These are phyloP conservation scores for Coemansia sp. DNA, from an alignment of 192 early-diverging fungal species.

Conservation along the genomic window DNA sequence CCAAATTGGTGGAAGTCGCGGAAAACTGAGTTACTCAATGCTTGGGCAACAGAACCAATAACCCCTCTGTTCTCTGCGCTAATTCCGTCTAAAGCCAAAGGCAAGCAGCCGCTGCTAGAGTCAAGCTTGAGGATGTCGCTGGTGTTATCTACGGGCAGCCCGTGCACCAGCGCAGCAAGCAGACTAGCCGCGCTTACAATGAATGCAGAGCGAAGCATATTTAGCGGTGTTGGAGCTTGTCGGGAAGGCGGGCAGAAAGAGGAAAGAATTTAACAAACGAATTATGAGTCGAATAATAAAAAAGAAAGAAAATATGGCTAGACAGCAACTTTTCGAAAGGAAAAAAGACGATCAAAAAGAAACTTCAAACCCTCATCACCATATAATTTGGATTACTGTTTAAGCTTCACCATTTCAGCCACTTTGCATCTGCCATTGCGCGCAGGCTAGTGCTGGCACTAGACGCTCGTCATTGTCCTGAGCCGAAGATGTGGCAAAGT, in stretches of 20 bases:
- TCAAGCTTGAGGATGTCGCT: conserved; percentile 23
- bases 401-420: no score
- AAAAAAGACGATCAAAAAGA: not conserved
- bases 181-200: conserved; percentile 9
- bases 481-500: no score
- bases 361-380: no score
- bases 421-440: no score
- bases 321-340: no score
- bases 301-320: no score
- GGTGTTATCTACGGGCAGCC: conserved; percentile 9
- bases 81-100: conserved; percentile 15
- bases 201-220: not conserved
- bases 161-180: conserved; percentile 8
- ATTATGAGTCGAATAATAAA: not conserved
- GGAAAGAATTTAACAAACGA: not conserved
- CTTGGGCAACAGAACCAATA: conserved; percentile 27
- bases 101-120: conserved; percentile 27
- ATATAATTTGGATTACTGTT: no score
- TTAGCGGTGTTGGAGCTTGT: not conserved
- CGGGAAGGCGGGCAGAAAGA: not conserved
- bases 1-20: conserved; percentile 51
- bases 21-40: conserved; percentile 34
- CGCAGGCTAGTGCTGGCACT: no score
- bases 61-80: conserved; percentile 15
- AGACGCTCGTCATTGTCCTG: no score